Conservation (phyloP, 148 eudicot species). For the Chenopodium suecicum region DNA sequence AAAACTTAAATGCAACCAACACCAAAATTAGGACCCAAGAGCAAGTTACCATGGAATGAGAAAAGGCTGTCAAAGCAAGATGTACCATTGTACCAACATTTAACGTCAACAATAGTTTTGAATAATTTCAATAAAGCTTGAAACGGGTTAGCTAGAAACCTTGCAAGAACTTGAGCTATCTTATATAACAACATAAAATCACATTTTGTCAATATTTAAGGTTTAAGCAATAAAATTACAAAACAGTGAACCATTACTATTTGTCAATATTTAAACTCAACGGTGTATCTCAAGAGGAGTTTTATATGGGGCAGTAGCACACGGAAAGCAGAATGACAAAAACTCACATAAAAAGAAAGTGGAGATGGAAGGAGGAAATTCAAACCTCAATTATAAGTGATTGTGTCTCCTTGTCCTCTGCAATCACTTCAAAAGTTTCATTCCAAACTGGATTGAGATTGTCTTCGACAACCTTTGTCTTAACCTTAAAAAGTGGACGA, state of each 20-base stretch:
- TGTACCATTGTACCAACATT: neutral
- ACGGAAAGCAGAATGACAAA: neutral
- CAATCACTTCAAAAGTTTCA: constrained; percentile 79
- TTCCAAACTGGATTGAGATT: constrained; percentile 93
- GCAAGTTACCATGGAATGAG: neutral
- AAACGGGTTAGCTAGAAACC: neutral
- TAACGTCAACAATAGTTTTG: neutral
- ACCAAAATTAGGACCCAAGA: neutral
- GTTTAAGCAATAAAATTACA: neutral
- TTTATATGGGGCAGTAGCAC: neutral
- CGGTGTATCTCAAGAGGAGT: too few species aligned
- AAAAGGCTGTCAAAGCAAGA: neutral
- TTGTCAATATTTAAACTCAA: neutral
- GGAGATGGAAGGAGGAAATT: constrained; percentile 1
- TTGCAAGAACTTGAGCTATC: neutral
- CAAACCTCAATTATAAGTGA: constrained; percentile 78
- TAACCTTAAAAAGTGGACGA: constrained; percentile 83
- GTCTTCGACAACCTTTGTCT: constrained; percentile 74
- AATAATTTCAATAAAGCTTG: neutral
- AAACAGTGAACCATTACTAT: neutral
- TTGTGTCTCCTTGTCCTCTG: constrained; percentile 96
- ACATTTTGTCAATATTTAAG: neutral
- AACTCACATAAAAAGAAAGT: neutral
- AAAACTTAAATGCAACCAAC: neutral
- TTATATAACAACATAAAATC: neutral